Percentiles rank a stretch among this genome's conserved stretches.
Conservation (phyloP, 1,284 basidiomycete genomes). For the Chalciporus sp. region DNA sequence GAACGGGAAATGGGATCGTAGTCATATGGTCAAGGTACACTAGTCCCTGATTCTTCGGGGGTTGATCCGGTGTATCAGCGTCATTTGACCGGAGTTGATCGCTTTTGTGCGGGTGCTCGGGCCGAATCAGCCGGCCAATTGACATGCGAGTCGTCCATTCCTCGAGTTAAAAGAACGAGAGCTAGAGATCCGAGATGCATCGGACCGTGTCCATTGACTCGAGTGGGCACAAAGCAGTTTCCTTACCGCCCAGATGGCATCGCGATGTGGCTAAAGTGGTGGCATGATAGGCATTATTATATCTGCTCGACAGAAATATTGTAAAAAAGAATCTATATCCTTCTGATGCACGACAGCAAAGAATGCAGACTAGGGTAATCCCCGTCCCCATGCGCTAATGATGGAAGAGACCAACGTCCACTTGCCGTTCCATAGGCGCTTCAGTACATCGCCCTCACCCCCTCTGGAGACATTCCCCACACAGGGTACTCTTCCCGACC, state of each 20-base stretch:
- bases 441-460: conserved; percentile 22
- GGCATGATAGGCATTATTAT: neutral
- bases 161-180: too few species aligned
- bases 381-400: conserved; percentile 31
- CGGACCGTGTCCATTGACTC: neutral
- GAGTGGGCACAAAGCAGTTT: neutral
- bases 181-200: neutral
- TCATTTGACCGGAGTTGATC: too few species aligned
- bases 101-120: too few species aligned
- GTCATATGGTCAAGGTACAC: too few species aligned
- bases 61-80: too few species aligned
- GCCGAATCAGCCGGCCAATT: too few species aligned
- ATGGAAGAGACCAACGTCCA: conserved; percentile 28
- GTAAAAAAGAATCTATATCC: conserved; percentile 2
- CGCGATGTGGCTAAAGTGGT: neutral
- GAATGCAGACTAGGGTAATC: conserved; percentile 20
- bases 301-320: neutral
- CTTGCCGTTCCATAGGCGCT: conserved; percentile 29
- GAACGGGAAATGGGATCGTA: too few species aligned
- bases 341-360: neutral
- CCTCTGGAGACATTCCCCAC: conserved; percentile 19
- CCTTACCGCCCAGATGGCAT: neutral
- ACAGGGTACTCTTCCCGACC: conserved; percentile 17
- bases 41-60: too few species aligned
- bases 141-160: too few species aligned